phyloP scores from a whole-genome alignment of 768 basidiomycete genomes.

The Boletus fagicola region DNA sequence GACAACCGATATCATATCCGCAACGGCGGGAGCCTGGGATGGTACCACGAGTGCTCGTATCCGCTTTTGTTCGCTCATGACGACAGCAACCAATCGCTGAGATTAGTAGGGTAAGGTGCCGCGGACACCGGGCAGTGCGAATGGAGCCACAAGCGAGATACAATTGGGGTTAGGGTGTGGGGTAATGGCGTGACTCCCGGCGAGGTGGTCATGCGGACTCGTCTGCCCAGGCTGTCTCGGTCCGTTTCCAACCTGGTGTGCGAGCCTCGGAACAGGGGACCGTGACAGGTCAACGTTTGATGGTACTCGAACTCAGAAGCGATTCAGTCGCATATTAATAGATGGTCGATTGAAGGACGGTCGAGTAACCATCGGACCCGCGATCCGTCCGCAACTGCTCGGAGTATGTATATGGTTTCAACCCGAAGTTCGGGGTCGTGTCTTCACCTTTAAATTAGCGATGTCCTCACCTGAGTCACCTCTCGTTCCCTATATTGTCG shows the following conservation, averaged over 20 bases:
- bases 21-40: background rate
- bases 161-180: background rate
- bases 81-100: background rate
- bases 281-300: background rate
- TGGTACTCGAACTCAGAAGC: too few relatives aligned
- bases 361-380: background rate
- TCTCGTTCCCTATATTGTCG: conserved; percentile 17
- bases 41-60: background rate
- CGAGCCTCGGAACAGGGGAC: background rate
- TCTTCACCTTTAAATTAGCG: background rate
- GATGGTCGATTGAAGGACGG: background rate
- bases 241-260: background rate
- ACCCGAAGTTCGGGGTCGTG: background rate
- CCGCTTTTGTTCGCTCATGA: background rate
- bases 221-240: background rate
- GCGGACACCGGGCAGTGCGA: background rate
- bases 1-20: background rate
- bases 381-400: background rate
- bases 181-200: background rate
- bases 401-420: background rate
- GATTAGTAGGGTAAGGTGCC: background rate
- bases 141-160: background rate
- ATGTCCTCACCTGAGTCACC: conserved; percentile 20
- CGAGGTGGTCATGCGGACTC: conserved; percentile 12
- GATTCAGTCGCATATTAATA: too few relatives aligned